Evolutionary conservation across 2,329 filamentous ascomycete genomes (phyloP).

Genomic region (Sordariomycetes sp.): DNA sequence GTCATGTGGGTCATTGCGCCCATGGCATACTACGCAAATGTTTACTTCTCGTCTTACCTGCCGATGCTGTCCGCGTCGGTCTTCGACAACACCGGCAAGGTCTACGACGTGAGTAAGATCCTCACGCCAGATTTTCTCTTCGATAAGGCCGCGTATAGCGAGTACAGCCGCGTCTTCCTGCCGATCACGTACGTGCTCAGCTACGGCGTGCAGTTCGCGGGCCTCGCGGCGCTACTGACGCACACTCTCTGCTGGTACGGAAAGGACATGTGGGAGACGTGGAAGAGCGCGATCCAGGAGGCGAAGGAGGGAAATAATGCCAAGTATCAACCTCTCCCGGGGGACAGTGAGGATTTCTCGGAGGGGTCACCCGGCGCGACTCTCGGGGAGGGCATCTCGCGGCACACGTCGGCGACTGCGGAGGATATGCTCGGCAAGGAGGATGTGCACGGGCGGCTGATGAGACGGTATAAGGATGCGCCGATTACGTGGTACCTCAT

Average conservation of each 20-base stretch:
- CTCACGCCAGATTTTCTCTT: conserved; percentile 70
- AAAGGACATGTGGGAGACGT: conserved; percentile 68
- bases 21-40: conserved; percentile 69
- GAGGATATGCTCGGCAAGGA: conserved; percentile 57
- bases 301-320: conserved; percentile 36
- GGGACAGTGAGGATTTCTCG: conserved; percentile 12
- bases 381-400: conserved; percentile 1
- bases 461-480: conserved; percentile 73
- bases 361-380: conserved; percentile 5
- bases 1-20: conserved; percentile 82
- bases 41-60: conserved; percentile 75
- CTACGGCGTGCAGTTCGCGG: conserved; percentile 79
- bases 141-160: conserved; percentile 62
- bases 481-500: conserved; percentile 72
- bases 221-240: conserved; percentile 65
- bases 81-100: conserved; percentile 72
- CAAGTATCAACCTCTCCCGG: conserved; percentile 40
- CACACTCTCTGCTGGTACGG: conserved; percentile 82
- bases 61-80: conserved; percentile 77
- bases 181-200: conserved; percentile 82
- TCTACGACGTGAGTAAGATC: conserved; percentile 74
- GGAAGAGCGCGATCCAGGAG: conserved; percentile 58
- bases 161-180: conserved; percentile 76
- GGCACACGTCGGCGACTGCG: conserved; percentile 14
- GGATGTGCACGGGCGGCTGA: conserved; percentile 75